These are phyloP conservation scores for Tulasnella sp. DNA, from an alignment of 768 basidiomycete species.

Conservation along the genomic window DNA sequence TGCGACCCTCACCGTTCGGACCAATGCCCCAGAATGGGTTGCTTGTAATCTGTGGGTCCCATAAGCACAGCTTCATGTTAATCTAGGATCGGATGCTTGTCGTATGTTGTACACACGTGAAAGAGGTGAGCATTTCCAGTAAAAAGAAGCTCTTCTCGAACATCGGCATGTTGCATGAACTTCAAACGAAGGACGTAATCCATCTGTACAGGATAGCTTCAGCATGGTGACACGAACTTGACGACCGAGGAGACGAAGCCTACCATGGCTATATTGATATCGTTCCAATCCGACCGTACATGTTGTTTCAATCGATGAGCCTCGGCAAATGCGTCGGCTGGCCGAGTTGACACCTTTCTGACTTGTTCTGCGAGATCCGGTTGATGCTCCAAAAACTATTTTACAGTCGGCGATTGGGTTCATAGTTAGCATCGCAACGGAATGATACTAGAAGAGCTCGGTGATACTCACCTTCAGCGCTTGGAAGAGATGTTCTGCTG, in stretches of 20 bases:
- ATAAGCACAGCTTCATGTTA: not conserved
- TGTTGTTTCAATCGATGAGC: not conserved
- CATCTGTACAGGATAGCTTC: slow-evolving; percentile 35
- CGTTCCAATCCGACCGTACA: slow-evolving; percentile 16
- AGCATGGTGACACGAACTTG: not conserved
- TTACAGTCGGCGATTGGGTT: too few relatives aligned
- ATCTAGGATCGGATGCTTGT: too few relatives aligned
- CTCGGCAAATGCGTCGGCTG: not conserved
- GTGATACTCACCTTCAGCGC: slow-evolving; percentile 33
- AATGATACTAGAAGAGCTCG: not conserved
- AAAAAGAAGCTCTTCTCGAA: slow-evolving; percentile 43
- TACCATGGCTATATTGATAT: slow-evolving; percentile 16
- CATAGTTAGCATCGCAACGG: not conserved
- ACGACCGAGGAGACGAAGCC: not conserved
- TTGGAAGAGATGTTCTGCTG: slow-evolving; percentile 62
- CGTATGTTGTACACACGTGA: slow-evolving; percentile 5
- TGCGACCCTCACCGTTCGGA: slow-evolving; percentile 45
- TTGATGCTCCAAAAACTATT: slow-evolving; percentile 17
- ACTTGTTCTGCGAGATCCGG: slow-evolving; percentile 19
- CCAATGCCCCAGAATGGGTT: slow-evolving; percentile 66
- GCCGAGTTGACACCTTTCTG: not conserved
- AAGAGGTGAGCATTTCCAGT: slow-evolving; percentile 42
- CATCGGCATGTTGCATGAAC: slow-evolving; percentile 54
- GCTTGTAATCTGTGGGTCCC: not conserved
- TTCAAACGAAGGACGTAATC: slow-evolving; percentile 56